Base-by-base conservation (phyloP, 2,329 filamentous ascomycete species). In the Fusarium sp. region DNA sequence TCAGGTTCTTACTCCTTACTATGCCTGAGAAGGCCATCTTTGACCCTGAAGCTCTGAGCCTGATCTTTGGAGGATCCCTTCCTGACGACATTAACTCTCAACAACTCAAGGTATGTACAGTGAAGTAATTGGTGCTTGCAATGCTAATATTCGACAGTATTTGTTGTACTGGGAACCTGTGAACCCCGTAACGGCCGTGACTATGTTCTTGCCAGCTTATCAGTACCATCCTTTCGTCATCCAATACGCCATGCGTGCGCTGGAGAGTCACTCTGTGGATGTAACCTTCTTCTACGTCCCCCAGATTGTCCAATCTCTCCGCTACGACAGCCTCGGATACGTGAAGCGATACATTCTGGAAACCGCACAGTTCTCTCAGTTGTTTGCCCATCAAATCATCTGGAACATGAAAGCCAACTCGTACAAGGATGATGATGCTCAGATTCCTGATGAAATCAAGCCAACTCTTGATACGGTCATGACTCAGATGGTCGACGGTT, bases 331-430 rank as follows among this genome's bases (percentile, higher is more conserved):
- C 13, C 84, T 99, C 26, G 96, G 96, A 57, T 99, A 99, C 76
- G 94, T 97, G 3, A 94, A 97, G 79, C 88, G 95, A 44, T 99
- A 97, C 76, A 98, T 99, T 57, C 85, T 98, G 16, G 96, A 99
- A 81, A 97, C 97, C 1, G 96, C 94, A 2, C 95, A 97, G 74
- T 94, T 97, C 76, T 98, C 96, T n/a, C 96, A 98, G 79, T 83
- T 98, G 10, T 99, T 99, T 79, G 95, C 97, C 4, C 97, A 99
- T 78, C 96, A 99, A 75, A 98, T 99, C 71, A 99, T 99, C 77
- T 99, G 97, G 96, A 99, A 99, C 78, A 99, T 99, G 91, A 99
- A 98, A 79, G 96, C 96, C 33, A 99, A 99, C 78, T 92, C 94
- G 2, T 99, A 92, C 85, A 99, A 97, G 79, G 97, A 99, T 70